These are phyloP conservation scores for Rhizophagus sp. DNA, from an alignment of 192 early-diverging fungal species.

Conservation along the genomic window DNA sequence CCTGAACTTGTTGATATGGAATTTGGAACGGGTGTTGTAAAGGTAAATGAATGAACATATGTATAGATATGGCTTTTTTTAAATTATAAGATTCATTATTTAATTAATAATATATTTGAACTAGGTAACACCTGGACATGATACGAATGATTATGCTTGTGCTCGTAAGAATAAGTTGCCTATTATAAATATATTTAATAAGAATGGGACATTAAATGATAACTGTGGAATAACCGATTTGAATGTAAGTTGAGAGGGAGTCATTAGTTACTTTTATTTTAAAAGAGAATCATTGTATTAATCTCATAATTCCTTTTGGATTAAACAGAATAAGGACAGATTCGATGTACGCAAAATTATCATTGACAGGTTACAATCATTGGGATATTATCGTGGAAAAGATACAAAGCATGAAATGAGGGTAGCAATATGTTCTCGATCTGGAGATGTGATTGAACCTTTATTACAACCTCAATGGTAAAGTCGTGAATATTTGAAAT, in stretches of 20 bases:
- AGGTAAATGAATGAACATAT: conserved; percentile 49
- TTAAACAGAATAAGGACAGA: conserved; percentile 66
- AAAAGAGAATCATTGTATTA: background rate
- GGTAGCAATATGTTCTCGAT: conserved; percentile 69
- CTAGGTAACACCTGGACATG: conserved; percentile 94
- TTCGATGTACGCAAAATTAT: conserved; percentile 82
- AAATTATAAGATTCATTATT: background rate
- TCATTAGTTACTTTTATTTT: background rate
- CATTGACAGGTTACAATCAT: conserved; percentile 61
- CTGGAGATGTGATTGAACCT: conserved; percentile 94
- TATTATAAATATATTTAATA: conserved; percentile 83
- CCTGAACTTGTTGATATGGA: conserved; percentile 81
- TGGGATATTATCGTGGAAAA: conserved; percentile 73
- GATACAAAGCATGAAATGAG: conserved; percentile 80
- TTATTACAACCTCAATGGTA: conserved; percentile 95
- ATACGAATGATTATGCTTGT: conserved; percentile 87
- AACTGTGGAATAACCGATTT: conserved; percentile 61
- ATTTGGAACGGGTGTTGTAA: conserved; percentile 96
- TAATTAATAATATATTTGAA: background rate
- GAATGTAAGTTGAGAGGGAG: conserved; percentile 36
- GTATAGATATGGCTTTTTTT: background rate
- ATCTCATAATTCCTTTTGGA: no score
- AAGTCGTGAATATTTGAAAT: background rate
- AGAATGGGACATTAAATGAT: conserved; percentile 80
- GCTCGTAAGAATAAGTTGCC: conserved; percentile 81